Conservation (phyloP, 352 stramenopile genomes). For the Globisporangium recalcitrans region DNA sequence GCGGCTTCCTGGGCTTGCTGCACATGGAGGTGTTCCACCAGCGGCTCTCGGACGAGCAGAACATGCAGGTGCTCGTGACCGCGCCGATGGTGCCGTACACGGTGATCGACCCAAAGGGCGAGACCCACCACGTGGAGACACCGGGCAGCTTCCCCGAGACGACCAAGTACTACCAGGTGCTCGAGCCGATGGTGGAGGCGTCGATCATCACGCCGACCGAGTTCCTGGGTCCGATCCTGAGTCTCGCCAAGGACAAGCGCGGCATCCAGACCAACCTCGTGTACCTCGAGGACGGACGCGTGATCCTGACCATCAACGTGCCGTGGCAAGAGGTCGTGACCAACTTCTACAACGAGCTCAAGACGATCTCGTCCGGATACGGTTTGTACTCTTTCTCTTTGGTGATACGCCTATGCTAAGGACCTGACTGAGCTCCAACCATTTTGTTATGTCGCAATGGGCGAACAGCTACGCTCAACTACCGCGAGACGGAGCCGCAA, state of each 20-base stretch:
- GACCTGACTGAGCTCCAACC: background rate
- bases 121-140: slow-evolving; percentile 50
- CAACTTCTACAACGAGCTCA: slow-evolving; percentile 99
- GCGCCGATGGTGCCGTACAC: slow-evolving; percentile 98
- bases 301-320: slow-evolving; percentile 93
- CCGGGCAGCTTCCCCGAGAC: slow-evolving; percentile 68
- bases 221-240: slow-evolving; percentile 94
- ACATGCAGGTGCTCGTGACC: slow-evolving; percentile 96
- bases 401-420: no score
- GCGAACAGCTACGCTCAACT: slow-evolving; percentile 87
- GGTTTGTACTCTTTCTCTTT: slow-evolving; percentile 33
- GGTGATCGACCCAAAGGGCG: slow-evolving; percentile 61
- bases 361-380: slow-evolving; percentile 94
- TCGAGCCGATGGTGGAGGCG: slow-evolving; percentile 96
- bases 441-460: background rate
- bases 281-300: slow-evolving; percentile 93
- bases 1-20: slow-evolving; percentile 96
- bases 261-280: slow-evolving; percentile 90
- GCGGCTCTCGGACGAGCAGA: slow-evolving; percentile 96
- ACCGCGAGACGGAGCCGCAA: slow-evolving; percentile 87
- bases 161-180: slow-evolving; percentile 86
- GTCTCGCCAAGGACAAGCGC: slow-evolving; percentile 89
- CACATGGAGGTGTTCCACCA: slow-evolving; percentile 99
- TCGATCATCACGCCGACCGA: slow-evolving; percentile 95
- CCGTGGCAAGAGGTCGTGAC: slow-evolving; percentile 99